Evolutionary conservation across 2,329 filamentous ascomycete species (phyloP).

Genomic region (Nemania diffusa): DNA sequence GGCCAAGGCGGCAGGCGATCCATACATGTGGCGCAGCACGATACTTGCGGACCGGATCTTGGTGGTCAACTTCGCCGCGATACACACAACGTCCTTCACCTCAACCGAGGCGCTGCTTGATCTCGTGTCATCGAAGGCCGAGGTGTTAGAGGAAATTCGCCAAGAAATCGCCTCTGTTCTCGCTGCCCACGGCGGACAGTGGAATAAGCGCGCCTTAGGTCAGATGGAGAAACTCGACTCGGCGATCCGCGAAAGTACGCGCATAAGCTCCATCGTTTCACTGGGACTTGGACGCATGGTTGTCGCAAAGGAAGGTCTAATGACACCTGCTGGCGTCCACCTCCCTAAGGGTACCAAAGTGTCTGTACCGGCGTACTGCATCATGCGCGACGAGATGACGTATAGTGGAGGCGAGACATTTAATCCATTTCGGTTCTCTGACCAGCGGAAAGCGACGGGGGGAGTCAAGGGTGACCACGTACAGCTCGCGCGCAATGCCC

Average conservation of each 20-base stretch:
- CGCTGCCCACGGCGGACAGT: slow-evolving; percentile 41
- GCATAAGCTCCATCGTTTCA: slow-evolving; percentile 46
- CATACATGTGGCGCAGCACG: slow-evolving; percentile 31
- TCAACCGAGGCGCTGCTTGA: slow-evolving; percentile 55
- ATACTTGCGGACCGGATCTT: slow-evolving; percentile 48
- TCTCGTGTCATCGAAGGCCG: slow-evolving; percentile 43
- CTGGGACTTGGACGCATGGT: slow-evolving; percentile 41
- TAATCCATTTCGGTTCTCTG: slow-evolving; percentile 10
- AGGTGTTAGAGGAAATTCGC: slow-evolving; percentile 5
- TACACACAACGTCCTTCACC: slow-evolving; percentile 53
- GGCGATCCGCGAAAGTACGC: slow-evolving; percentile 52
- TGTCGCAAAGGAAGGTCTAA: slow-evolving; percentile 44
- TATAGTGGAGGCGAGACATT: slow-evolving; percentile 42
- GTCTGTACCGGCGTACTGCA: slow-evolving; percentile 43
- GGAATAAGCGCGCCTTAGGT: slow-evolving; percentile 48
- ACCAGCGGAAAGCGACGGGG: slow-evolving; percentile 22
- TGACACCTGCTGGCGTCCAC: slow-evolving; percentile 49
- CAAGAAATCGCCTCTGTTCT: slow-evolving; percentile 48
- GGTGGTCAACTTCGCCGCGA: slow-evolving; percentile 52
- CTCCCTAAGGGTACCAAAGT: slow-evolving; percentile 46
- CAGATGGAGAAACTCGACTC: slow-evolving; percentile 53
- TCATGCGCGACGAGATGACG: slow-evolving; percentile 39
- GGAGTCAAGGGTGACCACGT: neutral
- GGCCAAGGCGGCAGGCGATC: slow-evolving; percentile 36
- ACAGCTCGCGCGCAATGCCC: slow-evolving; percentile 32